phyloP scores from a whole-genome alignment of 805 yeast genomes.

The Monosporozyma servazzii region DNA sequence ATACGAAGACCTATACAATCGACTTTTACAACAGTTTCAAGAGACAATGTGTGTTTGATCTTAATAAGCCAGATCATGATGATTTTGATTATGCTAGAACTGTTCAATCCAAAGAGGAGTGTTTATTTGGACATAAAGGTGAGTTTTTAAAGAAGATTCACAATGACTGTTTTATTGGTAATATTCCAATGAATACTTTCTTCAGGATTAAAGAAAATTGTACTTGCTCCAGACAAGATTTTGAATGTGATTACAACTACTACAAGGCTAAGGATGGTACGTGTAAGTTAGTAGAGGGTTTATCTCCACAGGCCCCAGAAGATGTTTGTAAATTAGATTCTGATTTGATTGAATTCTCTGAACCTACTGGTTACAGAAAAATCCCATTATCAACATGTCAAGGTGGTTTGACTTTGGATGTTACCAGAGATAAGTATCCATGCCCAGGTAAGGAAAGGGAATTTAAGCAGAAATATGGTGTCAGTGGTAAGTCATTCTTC shows the following conservation, averaged over 20 bases:
- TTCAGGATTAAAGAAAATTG: conserved; percentile 56
- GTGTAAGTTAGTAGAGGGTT: conserved; percentile 74
- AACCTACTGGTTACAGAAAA: conserved; percentile 87
- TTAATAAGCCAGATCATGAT: conserved; percentile 34
- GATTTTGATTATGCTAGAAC: conserved; percentile 65
- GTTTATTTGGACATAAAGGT: conserved; percentile 66
- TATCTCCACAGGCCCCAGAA: conserved; percentile 53
- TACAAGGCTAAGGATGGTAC: conserved; percentile 65
- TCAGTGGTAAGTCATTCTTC: conserved; percentile 46
- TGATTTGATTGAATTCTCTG: conserved; percentile 59
- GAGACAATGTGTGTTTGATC: conserved; percentile 48
- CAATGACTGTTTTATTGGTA: conserved; percentile 58
- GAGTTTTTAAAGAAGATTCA: conserved; percentile 50
- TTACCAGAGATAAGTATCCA: conserved; percentile 46
- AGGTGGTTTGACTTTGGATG: conserved; percentile 69
- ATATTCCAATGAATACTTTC: conserved; percentile 49
- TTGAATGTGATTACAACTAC: conserved; percentile 88
- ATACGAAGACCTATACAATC: conserved; percentile 41
- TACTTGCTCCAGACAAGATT: conserved; percentile 77
- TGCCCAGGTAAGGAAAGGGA: conserved; percentile 84
- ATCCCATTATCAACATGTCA: conserved; percentile 78
- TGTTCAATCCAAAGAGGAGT: conserved; percentile 39
- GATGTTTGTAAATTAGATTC: conserved; percentile 48
- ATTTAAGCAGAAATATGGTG: conserved; percentile 43
- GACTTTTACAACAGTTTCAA: conserved; percentile 47